Evolutionary conservation across 1,139 yeast species (phyloP).

Genomic region (Candida freyschussii): DNA sequence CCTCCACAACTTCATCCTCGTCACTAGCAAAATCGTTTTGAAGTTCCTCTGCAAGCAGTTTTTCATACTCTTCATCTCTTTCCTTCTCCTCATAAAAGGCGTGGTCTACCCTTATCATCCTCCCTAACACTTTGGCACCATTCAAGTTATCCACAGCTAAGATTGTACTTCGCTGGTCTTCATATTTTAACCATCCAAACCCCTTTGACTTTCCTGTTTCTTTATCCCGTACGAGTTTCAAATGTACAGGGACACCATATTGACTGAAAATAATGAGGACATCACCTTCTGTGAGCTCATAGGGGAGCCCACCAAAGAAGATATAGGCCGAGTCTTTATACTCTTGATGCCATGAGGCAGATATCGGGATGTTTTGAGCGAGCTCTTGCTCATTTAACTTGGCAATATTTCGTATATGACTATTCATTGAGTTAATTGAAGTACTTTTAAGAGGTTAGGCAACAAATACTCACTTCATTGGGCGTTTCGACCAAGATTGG

Average conservation of each 20-base stretch:
- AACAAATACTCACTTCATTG: no score
- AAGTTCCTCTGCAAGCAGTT: slow-evolving; percentile 19
- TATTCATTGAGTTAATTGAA: neutral
- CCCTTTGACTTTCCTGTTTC: slow-evolving; percentile 69
- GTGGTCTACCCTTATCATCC: slow-evolving; percentile 69
- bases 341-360: slow-evolving; percentile 88
- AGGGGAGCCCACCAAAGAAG: slow-evolving; percentile 69
- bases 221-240: slow-evolving; percentile 65
- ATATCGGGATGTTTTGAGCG: slow-evolving; percentile 48
- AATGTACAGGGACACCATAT: slow-evolving; percentile 80
- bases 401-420: slow-evolving; percentile 41
- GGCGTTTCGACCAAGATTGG: no score
- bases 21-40: slow-evolving; percentile 19
- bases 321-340: slow-evolving; percentile 66
- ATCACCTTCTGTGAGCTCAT: slow-evolving; percentile 66
- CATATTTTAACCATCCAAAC: slow-evolving; percentile 79
- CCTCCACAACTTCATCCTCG: slow-evolving; percentile 6
- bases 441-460: no score
- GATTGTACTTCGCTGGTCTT: slow-evolving; percentile 73
- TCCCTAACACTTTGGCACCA: slow-evolving; percentile 60
- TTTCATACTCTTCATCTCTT: slow-evolving; percentile 39
- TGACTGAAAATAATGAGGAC: slow-evolving; percentile 78
- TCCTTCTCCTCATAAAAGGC: slow-evolving; percentile 56
- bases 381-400: slow-evolving; percentile 67
- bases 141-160: slow-evolving; percentile 87